These are phyloP conservation scores for Cucumis cinereus DNA, from an alignment of 306 rosid species.

Conservation along the genomic window DNA sequence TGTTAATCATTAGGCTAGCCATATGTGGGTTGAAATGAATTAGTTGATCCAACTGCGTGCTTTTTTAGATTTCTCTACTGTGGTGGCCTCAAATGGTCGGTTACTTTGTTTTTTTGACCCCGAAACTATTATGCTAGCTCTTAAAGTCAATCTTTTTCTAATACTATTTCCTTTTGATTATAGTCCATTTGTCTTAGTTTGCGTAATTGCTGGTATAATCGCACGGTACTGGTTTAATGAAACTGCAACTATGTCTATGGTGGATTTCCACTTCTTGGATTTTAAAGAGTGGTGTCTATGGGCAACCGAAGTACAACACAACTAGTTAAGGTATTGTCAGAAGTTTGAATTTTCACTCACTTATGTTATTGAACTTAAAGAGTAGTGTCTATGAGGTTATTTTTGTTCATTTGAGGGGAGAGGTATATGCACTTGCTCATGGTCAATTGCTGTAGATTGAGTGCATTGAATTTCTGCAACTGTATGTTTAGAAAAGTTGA, in stretches of 20 bases:
- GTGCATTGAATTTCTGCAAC: not conserved
- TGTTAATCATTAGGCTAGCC: conserved; percentile 3
- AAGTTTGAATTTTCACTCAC: not conserved
- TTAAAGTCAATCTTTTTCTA: not conserved
- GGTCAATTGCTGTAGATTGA: not conserved
- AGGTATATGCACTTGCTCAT: not conserved
- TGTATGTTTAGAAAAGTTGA: not conserved
- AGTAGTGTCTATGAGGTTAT: not conserved
- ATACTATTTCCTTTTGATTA: not conserved
- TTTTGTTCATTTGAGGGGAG: not conserved
- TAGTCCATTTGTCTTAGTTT: not conserved
- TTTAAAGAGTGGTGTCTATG: not conserved
- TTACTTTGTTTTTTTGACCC: not conserved
- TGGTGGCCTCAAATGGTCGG: not conserved
- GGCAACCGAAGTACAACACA: not conserved
- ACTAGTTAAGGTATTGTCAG: not conserved
- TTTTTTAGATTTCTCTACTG: not conserved
- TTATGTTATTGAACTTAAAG: not conserved
- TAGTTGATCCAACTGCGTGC: not conserved
- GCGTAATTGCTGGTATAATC: not conserved
- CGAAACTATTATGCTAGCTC: not conserved
- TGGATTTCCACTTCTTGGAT: not conserved
- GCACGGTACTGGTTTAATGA: not conserved
- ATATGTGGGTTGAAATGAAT: not conserved
- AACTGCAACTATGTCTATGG: not conserved